These are phyloP conservation scores for Cryptococcus sp. DNA, from an alignment of 1,284 basidiomycete genomes.

Conservation along the genomic window DNA sequence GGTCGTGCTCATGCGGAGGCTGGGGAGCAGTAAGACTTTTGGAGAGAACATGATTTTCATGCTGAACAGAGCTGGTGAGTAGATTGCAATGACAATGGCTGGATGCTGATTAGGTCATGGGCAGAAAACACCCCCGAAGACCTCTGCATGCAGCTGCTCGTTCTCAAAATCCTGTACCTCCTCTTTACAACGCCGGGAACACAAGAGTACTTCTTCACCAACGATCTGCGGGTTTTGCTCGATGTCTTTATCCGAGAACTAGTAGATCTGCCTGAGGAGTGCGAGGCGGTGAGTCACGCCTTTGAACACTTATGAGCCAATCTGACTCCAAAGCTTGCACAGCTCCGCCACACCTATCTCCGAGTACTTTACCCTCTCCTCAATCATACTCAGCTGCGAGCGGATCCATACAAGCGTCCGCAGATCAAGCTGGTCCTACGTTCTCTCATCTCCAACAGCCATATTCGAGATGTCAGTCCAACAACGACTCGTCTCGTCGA, in stretches of 20 bases:
- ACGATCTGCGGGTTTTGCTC: slow-evolving; percentile 91
- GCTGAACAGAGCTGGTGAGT: slow-evolving; percentile 88
- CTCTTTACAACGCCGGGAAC: slow-evolving; percentile 92
- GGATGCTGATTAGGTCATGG: neutral
- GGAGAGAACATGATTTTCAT: slow-evolving; percentile 99
- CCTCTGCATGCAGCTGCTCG: slow-evolving; percentile 88
- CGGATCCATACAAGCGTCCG: slow-evolving; percentile 83
- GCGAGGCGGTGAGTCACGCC: slow-evolving; percentile 71
- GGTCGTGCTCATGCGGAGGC: slow-evolving; percentile 74
- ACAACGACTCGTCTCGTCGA: slow-evolving; percentile 92
- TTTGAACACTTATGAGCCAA: neutral
- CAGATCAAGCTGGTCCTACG: slow-evolving; percentile 85
- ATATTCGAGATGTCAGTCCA: slow-evolving; percentile 76
- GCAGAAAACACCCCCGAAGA: slow-evolving; percentile 81
- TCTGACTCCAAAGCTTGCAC: slow-evolving; percentile 4
- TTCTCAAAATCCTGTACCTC: slow-evolving; percentile 92
- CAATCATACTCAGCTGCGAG: slow-evolving; percentile 87
- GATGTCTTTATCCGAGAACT: slow-evolving; percentile 95
- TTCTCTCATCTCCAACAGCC: slow-evolving; percentile 69
- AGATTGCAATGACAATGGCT: neutral
- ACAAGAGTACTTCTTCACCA: slow-evolving; percentile 96
- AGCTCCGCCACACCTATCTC: slow-evolving; percentile 96
- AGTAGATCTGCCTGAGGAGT: slow-evolving; percentile 86
- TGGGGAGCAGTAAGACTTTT: slow-evolving; percentile 87
- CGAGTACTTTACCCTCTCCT: slow-evolving; percentile 93